Conservation (phyloP, 352 stramenopile species). For the Phytopythium oedochilum region DNA sequence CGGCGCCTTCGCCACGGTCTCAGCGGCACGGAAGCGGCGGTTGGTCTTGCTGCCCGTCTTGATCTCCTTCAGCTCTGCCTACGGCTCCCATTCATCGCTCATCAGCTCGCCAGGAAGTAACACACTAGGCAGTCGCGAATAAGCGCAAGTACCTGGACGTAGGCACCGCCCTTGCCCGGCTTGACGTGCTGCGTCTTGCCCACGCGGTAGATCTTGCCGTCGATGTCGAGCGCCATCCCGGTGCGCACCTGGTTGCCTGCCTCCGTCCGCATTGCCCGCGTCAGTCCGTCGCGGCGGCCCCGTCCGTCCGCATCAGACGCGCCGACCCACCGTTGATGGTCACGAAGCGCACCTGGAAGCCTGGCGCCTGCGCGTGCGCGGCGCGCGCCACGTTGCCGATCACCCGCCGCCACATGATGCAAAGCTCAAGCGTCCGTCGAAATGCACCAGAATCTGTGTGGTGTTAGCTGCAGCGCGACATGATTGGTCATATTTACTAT, state of each 20-base stretch:
- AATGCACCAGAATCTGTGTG: no score
- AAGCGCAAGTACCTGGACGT: conserved; percentile 49
- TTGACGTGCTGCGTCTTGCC: conserved; percentile 85
- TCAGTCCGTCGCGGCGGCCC: background rate
- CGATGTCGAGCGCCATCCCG: conserved; percentile 80
- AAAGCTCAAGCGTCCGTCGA: no score
- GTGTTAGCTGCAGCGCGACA: background rate
- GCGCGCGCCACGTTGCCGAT: conserved; percentile 26
- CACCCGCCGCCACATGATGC: conserved; percentile 36
- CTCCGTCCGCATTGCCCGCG: background rate
- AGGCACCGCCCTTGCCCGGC: conserved; percentile 78
- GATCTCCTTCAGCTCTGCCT: conserved; percentile 84
- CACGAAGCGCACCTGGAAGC: conserved; percentile 42
- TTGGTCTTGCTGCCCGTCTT: conserved; percentile 85
- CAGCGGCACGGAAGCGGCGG: conserved; percentile 72
- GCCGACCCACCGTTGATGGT: conserved; percentile 54
- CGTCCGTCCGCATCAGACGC: background rate
- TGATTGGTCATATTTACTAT: conserved; percentile 4
- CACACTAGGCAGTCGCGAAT: background rate
- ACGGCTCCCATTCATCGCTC: background rate
- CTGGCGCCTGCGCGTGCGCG: conserved; percentile 8
- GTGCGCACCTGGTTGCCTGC: conserved; percentile 78
- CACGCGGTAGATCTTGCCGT: conserved; percentile 81
- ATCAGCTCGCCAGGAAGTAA: no score
- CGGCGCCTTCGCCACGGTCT: conserved; percentile 76